Evolutionary conservation across 148 eudicot species (phyloP).

Genomic region (Cornus controversa): DNA sequence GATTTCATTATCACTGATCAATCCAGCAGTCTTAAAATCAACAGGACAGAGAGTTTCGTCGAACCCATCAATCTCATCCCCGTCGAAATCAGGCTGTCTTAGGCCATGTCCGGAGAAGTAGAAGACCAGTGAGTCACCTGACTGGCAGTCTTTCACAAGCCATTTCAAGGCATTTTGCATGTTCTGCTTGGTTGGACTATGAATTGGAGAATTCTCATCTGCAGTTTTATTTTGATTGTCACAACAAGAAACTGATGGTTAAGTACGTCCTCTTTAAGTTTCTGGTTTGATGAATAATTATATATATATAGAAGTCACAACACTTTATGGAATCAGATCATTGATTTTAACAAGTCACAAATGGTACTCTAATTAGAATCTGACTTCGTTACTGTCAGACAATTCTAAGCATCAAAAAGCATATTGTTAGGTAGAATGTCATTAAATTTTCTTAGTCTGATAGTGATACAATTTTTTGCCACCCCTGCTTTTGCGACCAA

Average conservation of each 20-base stretch:
- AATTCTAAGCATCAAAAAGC: too few relatives aligned
- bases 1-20: conserved; percentile 63
- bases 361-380: too few relatives aligned
- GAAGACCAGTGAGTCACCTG: conserved; percentile 79
- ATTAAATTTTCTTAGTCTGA: too few relatives aligned
- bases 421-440: too few relatives aligned
- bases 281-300: background rate
- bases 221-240: background rate
- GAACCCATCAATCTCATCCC: conserved; percentile 63
- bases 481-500: too few relatives aligned
- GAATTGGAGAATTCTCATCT: background rate
- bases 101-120: conserved; percentile 77
- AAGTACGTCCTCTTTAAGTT: background rate
- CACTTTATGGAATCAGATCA: background rate
- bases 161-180: conserved; percentile 58
- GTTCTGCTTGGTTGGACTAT: conserved; percentile 54
- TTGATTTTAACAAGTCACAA: too few relatives aligned
- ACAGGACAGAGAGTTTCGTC: conserved; percentile 74
- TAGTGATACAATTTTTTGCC: too few relatives aligned
- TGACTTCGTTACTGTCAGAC: too few relatives aligned
- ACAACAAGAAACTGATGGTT: background rate
- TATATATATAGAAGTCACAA: background rate
- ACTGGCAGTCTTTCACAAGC: conserved; percentile 56
- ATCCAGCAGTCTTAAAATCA: conserved; percentile 59
- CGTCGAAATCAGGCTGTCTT: conserved; percentile 45